Conservation (phyloP, 1,284 basidiomycete species). For the Mrakiaceae sp. region DNA sequence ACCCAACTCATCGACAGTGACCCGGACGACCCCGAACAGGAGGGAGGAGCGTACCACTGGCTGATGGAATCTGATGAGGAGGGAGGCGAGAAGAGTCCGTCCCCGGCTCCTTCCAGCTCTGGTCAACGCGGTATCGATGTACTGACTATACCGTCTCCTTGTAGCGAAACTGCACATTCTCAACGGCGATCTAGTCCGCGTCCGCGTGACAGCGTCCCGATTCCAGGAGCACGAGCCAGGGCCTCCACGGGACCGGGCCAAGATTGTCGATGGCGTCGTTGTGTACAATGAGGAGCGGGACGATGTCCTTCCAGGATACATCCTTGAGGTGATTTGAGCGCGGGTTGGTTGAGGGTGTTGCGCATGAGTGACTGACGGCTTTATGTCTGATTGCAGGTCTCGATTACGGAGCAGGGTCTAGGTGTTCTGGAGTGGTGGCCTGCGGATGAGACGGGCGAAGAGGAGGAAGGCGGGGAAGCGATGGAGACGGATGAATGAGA, state of each 20-base stretch:
- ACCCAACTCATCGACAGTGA: constrained; percentile 23
- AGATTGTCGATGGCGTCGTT: constrained; percentile 21
- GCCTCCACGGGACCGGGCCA: constrained; percentile 36
- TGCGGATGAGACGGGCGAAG: constrained; percentile 30
- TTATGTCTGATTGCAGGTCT: constrained; percentile 46
- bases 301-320: constrained; percentile 57
- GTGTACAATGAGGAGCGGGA: constrained; percentile 49
- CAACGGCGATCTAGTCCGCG: constrained; percentile 82
- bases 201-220: constrained; percentile 75
- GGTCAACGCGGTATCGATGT: too few relatives aligned
- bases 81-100: constrained; percentile 19
- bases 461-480: constrained; percentile 17
- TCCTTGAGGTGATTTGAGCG: constrained; percentile 49
- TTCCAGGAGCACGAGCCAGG: constrained; percentile 88
- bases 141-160: too few relatives aligned
- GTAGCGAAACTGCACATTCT: constrained; percentile 30
- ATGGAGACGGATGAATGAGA: not conserved
- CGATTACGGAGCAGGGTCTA: constrained; percentile 79
- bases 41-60: constrained; percentile 33
- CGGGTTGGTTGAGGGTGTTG: not conserved
- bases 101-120: constrained; percentile 26
- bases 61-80: constrained; percentile 29
- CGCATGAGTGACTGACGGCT: not conserved
- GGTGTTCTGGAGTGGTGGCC: constrained; percentile 51
- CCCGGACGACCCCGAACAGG: constrained; percentile 24